These are phyloP conservation scores for Carex myosuroides DNA, from an alignment of 176 grass and related monocot species.

Conservation along the genomic window DNA sequence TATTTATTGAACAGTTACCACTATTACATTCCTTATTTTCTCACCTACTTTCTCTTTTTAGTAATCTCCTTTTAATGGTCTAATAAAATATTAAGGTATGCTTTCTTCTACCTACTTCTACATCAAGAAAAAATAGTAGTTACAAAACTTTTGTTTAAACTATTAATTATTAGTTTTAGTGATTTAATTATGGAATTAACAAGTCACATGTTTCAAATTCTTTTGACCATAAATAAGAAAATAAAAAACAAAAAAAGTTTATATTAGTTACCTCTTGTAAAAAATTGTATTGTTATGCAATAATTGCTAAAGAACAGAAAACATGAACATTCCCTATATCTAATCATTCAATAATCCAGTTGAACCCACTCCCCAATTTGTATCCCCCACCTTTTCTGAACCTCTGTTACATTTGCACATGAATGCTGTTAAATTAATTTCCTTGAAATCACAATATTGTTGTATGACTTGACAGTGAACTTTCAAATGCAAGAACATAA, in stretches of 20 bases:
- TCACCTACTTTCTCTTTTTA: too few relatives aligned
- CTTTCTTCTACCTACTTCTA: too few relatives aligned
- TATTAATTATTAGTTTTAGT: not conserved
- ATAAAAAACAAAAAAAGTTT: not conserved
- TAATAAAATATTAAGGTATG: too few relatives aligned
- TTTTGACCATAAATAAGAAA: not conserved
- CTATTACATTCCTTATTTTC: too few relatives aligned
- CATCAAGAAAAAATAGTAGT: too few relatives aligned
- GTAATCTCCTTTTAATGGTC: too few relatives aligned
- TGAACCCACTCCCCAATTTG: conserved; percentile 17
- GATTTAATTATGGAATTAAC: not conserved
- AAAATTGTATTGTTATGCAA: conserved; percentile 1
- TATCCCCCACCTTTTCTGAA: not conserved
- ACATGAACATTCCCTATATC: conserved; percentile 3
- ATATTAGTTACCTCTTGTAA: not conserved
- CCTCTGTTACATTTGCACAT: not conserved
- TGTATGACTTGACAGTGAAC: not conserved
- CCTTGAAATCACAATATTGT: not conserved
- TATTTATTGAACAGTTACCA: too few relatives aligned
- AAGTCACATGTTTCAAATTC: not conserved
- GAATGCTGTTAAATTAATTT: not conserved
- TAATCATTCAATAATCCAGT: conserved; percentile 18
- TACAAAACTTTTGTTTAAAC: not conserved
- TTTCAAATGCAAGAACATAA: not conserved
- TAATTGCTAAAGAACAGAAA: conserved; percentile 2